phyloP scores from a whole-genome alignment of 2,329 filamentous ascomycete species.

The Penicillium crustosum region DNA sequence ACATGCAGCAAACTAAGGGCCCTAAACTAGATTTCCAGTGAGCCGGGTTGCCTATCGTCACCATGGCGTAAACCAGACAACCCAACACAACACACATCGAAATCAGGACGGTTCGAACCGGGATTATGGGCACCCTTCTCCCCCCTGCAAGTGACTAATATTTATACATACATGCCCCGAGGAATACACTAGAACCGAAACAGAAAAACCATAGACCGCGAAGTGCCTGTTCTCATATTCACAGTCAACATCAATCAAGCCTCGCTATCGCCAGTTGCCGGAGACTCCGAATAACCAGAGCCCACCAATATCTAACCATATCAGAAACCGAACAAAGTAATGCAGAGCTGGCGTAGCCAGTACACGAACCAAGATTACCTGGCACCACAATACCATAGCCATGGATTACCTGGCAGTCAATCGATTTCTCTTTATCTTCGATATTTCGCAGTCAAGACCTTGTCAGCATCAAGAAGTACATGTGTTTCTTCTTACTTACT shows the following conservation, averaged over 20 bases:
- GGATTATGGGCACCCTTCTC: no score
- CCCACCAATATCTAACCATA: neutral
- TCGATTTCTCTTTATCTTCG: neutral
- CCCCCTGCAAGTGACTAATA: neutral
- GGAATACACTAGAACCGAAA: neutral
- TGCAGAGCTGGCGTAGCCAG: neutral
- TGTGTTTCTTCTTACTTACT: no score
- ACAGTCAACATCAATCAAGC: neutral
- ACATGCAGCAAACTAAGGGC: neutral
- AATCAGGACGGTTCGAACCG: neutral
- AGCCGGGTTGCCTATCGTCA: neutral
- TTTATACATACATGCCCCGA: neutral
- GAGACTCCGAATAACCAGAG: neutral
- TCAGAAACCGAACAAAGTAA: neutral
- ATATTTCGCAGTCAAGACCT: neutral
- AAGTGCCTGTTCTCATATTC: neutral
- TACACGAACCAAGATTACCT: no score
- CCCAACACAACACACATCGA: neutral
- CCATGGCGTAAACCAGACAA: neutral
- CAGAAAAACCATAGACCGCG: neutral
- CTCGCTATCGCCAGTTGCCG: neutral
- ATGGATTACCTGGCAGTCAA: neutral
- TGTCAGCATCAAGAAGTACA: neutral
- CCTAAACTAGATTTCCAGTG: fast-evolving
- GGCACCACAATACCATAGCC: no score